phyloP scores from a whole-genome alignment of 805 yeast species.

The Spathaspora gorwiae region DNA sequence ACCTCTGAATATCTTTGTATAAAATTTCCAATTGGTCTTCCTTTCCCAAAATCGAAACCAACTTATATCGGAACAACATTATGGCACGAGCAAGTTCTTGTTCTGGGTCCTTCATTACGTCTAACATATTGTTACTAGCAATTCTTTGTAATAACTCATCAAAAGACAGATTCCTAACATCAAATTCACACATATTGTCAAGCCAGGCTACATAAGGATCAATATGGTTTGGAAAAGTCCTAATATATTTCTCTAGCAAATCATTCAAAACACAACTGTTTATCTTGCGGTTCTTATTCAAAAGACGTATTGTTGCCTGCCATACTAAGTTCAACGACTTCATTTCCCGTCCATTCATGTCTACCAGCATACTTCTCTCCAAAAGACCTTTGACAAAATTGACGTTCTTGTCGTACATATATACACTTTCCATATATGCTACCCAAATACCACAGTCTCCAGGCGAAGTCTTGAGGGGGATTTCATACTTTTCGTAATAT shows the following conservation, averaged over 20 bases:
- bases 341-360: background rate
- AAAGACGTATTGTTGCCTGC: background rate
- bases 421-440: slow-evolving; percentile 26
- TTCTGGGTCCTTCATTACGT: background rate
- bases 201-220: too few relatives aligned
- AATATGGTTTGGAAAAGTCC: slow-evolving; percentile 16
- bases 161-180: too few relatives aligned
- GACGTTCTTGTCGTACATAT: slow-evolving; percentile 14
- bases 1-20: background rate
- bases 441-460: slow-evolving; percentile 22
- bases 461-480: slow-evolving; percentile 13
- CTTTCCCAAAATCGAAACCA: too few relatives aligned
- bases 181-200: too few relatives aligned
- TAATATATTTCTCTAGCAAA: slow-evolving; percentile 13
- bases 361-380: slow-evolving; percentile 22
- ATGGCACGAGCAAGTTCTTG: too few relatives aligned
- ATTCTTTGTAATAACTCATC: background rate
- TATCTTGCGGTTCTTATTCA: too few relatives aligned
- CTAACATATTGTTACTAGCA: background rate
- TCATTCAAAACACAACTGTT: too few relatives aligned
- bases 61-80: too few relatives aligned
- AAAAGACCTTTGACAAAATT: slow-evolving; percentile 19
- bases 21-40: background rate
- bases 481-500: slow-evolving; percentile 35
- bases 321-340: background rate